Evolutionary conservation across 805 yeast species (phyloP).

Genomic region (Ogataea ramenticola): DNA sequence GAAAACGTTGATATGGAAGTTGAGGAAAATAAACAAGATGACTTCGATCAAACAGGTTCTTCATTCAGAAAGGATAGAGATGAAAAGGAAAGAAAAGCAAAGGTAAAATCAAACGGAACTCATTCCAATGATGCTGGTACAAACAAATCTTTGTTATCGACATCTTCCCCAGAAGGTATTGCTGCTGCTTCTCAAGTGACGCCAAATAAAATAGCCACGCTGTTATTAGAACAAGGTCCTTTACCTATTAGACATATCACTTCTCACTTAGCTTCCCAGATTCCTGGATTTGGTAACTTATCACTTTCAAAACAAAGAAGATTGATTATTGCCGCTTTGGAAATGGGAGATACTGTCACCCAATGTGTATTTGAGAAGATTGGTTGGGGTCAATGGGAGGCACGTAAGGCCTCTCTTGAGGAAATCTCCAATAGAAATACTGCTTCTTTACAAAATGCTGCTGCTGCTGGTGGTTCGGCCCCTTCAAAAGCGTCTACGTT

Average conservation of each 20-base stretch:
- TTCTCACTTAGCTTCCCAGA: slow-evolving; percentile 63
- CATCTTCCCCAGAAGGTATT: slow-evolving; percentile 81
- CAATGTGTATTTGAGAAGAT: slow-evolving; percentile 80
- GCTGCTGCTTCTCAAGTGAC: slow-evolving; percentile 85
- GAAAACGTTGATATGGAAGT: too few species aligned
- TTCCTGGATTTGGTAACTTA: slow-evolving; percentile 71
- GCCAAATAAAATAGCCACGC: slow-evolving; percentile 63
- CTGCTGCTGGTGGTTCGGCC: background rate
- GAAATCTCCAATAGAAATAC: slow-evolving; percentile 16
- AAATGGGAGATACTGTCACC: slow-evolving; percentile 54
- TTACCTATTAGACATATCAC: slow-evolving; percentile 88
- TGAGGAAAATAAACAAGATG: too few species aligned
- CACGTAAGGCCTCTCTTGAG: slow-evolving; percentile 35
- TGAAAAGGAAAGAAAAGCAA: background rate
- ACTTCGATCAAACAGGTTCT: background rate
- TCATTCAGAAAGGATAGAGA: background rate
- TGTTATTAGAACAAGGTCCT: slow-evolving; percentile 73
- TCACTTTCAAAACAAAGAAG: slow-evolving; percentile 86
- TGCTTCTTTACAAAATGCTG: slow-evolving; percentile 6
- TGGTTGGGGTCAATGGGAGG: slow-evolving; percentile 99
- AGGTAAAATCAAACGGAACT: background rate
- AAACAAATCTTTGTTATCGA: slow-evolving; percentile 37
- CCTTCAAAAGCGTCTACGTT: too few species aligned
- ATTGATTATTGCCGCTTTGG: slow-evolving; percentile 83
- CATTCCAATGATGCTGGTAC: background rate